phyloP scores from a whole-genome alignment of 306 rosid genomes.

The Rubus parviflorus region DNA sequence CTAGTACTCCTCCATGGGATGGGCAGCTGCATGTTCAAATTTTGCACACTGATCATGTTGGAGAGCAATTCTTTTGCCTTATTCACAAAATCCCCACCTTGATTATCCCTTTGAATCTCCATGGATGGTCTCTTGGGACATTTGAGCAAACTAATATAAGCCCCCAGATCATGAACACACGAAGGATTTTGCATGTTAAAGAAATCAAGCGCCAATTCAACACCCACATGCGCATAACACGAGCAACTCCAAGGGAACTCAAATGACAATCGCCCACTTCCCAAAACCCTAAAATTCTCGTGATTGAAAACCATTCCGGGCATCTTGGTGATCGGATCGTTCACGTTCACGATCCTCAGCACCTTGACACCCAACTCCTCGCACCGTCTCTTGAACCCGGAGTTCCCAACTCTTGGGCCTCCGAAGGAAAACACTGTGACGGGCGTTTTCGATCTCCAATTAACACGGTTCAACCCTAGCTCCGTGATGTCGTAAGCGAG shows the following conservation, averaged over 20 bases:
- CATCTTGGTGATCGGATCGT: slow-evolving; percentile 85
- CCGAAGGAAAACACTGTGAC: slow-evolving; percentile 81
- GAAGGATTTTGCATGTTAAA: slow-evolving; percentile 84
- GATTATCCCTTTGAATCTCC: slow-evolving; percentile 1
- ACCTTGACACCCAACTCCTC: slow-evolving; percentile 82
- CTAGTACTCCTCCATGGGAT: slow-evolving; percentile 25
- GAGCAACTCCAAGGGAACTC: slow-evolving; percentile 70
- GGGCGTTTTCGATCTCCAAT: slow-evolving; percentile 16
- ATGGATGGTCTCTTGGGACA: slow-evolving; percentile 28
- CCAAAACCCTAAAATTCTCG: slow-evolving; percentile 84
- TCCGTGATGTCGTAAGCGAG: slow-evolving; percentile 88
- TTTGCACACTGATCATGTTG: slow-evolving; percentile 20
- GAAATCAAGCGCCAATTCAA: slow-evolving; percentile 70
- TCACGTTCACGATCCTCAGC: slow-evolving; percentile 65
- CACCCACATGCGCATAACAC: slow-evolving; percentile 88
- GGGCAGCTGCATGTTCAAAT: slow-evolving; percentile 27
- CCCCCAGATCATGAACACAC: slow-evolving; percentile 84
- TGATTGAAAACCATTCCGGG: slow-evolving; percentile 75
- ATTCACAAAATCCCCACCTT: slow-evolving; percentile 33
- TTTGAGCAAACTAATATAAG: slow-evolving; percentile 55
- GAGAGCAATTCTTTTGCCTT: slow-evolving; percentile 38
- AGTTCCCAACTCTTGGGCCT: slow-evolving; percentile 86
- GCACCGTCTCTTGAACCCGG: slow-evolving; percentile 63
- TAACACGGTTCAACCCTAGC: slow-evolving; percentile 51
- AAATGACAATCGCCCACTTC: slow-evolving; percentile 40